Evolutionary conservation across 306 rosid genomes (phyloP).

Genomic region (Quercus gilva): DNA sequence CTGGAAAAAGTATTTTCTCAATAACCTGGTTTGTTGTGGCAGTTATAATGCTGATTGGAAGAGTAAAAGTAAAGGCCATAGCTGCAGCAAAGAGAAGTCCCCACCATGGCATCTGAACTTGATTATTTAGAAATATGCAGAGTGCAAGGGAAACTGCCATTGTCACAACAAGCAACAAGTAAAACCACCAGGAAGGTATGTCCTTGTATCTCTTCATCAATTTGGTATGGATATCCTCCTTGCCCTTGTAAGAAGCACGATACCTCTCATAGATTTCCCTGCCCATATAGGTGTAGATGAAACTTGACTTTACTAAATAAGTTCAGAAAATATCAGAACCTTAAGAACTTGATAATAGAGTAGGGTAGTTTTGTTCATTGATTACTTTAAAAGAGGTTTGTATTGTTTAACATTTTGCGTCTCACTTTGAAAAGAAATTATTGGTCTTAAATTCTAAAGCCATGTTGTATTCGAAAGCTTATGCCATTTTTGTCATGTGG

Average conservation of each 20-base stretch:
- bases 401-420: not conserved
- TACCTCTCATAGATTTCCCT: slow-evolving; percentile 76
- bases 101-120: slow-evolving; percentile 95
- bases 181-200: slow-evolving; percentile 92
- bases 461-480: not conserved
- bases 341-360: not conserved
- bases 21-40: slow-evolving; percentile 89
- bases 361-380: not conserved
- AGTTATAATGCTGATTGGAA: slow-evolving; percentile 81
- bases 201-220: slow-evolving; percentile 74
- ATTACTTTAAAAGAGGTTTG: not conserved
- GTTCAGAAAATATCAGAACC: not conserved
- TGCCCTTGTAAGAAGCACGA: slow-evolving; percentile 52
- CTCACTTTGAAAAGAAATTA: not conserved
- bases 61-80: slow-evolving; percentile 69
- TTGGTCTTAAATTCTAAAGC: not conserved
- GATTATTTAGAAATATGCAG: slow-evolving; percentile 66
- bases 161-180: slow-evolving; percentile 45
- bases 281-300: slow-evolving; percentile 27
- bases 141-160: slow-evolving; percentile 52
- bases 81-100: slow-evolving; percentile 68
- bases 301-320: not conserved
- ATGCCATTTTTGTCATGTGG: not conserved
- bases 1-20: not conserved
- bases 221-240: slow-evolving; percentile 75